Conservation (phyloP, 176 grass and related monocot species). For the Pharus latifolius region DNA sequence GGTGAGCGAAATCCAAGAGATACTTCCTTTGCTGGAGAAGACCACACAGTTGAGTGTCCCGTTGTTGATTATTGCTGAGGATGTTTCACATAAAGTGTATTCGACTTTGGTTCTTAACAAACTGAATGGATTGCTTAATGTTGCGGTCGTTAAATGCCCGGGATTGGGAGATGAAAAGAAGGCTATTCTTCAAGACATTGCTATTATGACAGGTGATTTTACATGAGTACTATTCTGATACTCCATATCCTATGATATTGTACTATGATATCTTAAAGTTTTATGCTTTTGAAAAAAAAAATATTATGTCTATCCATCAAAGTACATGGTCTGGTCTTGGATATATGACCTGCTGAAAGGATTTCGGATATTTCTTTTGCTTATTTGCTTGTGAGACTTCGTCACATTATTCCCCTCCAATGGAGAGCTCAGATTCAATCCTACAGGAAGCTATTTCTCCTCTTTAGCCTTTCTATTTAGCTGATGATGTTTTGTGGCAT, state of each 20-base stretch:
- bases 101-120: conserved; percentile 83
- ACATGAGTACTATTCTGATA: not conserved
- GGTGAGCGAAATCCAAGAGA: conserved; percentile 56
- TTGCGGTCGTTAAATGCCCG: conserved; percentile 75
- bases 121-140: conserved; percentile 76
- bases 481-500: not conserved
- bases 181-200: conserved; percentile 92
- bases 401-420: not conserved
- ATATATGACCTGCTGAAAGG: not conserved
- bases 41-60: conserved; percentile 73
- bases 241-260: not conserved
- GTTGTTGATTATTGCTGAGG: conserved; percentile 88
- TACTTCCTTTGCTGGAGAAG: conserved; percentile 87
- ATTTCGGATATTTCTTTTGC: not conserved
- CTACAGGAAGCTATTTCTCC: not conserved
- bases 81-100: conserved; percentile 57
- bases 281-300: too few relatives aligned
- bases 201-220: conserved; percentile 81
- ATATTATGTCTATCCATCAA: not conserved
- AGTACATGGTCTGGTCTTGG: not conserved
- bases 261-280: too few relatives aligned
- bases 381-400: not conserved
- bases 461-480: not conserved
- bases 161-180: conserved; percentile 82
- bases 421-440: not conserved